Evolutionary conservation across 345 rosid species (phyloP), one percentile per base, ranked within the genome.

Genomic region (Lepidium sativum): DNA sequence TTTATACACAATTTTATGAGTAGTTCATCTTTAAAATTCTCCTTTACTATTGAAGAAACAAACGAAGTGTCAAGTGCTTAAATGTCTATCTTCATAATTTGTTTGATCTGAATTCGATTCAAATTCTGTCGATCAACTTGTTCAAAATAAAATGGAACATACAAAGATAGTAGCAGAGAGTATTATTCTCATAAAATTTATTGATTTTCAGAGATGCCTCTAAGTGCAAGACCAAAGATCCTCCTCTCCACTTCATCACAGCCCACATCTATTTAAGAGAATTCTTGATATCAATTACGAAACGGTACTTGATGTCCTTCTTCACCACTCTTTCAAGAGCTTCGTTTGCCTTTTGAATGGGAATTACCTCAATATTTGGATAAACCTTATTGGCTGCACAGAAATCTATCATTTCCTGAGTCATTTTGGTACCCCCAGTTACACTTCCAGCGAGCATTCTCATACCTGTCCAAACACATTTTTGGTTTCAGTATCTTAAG

Each of bases 251-350:
- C 60, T 63, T 50, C 2, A 16, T 49, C 38, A 51, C 25, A 56
- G 35, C 18, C 53, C 5, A 32, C 9, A 17, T 48, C 25, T 64
- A 87, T 47, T 89, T 80, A 58, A 92, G 74, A 63, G 91, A 84
- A 59, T 74, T 85, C 77, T 83, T 78, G 4, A 89, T 75, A 54
- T 92, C 96, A 20, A 92, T 87, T 76, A 89, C 96, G 59, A 92
- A 92, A 6, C 96, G 81, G 60, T 86, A 89, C 81, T 84, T 87
- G 48, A 87, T 78, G 60, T 92, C 96, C 56, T 70, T 82, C 75
- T 87, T 89, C 59, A 72, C 54, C n/a, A 92, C 65, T 80, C 97
- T 79, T 74, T 87, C 96, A 1, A 87, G 78, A 64, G 97, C 97
- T 77, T 84, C 91, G 34, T 84, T 94, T 6, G 56, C 78, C 57